Base-by-base conservation (phyloP, 208 protist genomes). In the Acanthamoeba castellanii region DNA sequence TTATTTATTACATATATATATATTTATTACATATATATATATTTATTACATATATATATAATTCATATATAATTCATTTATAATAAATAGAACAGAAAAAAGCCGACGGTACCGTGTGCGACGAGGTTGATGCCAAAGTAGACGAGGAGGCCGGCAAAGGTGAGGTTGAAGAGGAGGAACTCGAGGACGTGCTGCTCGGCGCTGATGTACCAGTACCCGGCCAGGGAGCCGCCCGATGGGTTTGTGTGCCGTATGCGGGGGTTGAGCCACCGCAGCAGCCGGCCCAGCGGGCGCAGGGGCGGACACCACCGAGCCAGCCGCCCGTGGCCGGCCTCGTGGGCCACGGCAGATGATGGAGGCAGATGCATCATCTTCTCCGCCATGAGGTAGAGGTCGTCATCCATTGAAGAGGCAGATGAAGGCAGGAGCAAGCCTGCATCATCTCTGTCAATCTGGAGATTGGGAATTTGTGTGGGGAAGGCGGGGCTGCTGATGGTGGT, bases 151-250 rank as follows among this genome's bases (percentile, higher is more conserved):
- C 78, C 78, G 47, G 32, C n/a, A 47, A 87, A 87, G 50, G 47
- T 30, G 47, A 61, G 47, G 78, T 87, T 87, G 78, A 87, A 47
- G 47, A 87, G 47, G 7, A 87, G 4, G 47, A 87, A 87, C 52
- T 87, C 78, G 78, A 87, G 78, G 42, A 64, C 47, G 78, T 87
- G 78, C 78, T 87, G 78, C 47, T 87, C 78, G 50, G 78, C 32
- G 47, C 47, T 87, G 20, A 87, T 30, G 50, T 37, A 87, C 78
- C 78, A 87, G 27, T 8, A 64, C 9, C 78, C 78, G 3, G 2
- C 2, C 47, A 87, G 9, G 1, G 78, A 87, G 47, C 78, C 32
- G 78, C 42, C 47, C 32, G 22, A 7, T 6, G 27, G 25, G 42
- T 32, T 87, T 0, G 20, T 42, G 20, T 4, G 8, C 22, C 76